Percentiles rank a stretch among this genome's conserved stretches.
These are phyloP conservation scores for Allium fistulosum DNA, from an alignment of 106 monocot species.

Conservation along the genomic window DNA sequence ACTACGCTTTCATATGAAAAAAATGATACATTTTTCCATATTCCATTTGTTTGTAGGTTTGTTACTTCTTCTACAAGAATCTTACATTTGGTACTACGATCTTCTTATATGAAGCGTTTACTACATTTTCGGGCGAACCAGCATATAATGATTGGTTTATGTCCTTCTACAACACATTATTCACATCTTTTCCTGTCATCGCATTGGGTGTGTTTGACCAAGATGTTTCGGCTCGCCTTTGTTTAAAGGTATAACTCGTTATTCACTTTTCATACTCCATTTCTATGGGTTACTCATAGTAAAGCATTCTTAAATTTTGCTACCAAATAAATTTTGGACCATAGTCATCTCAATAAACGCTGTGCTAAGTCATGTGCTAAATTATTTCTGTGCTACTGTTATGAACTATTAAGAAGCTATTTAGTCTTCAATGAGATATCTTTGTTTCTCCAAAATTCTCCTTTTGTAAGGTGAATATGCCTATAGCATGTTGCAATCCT, in stretches of 20 bases:
- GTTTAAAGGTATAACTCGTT: conserved; percentile 50
- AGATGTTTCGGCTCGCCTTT: conserved; percentile 82
- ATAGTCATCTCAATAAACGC: no score
- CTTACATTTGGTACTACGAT: conserved; percentile 76
- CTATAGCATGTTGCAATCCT: no score
- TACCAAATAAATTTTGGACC: no score
- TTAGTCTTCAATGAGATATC: no score
- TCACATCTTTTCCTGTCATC: conserved; percentile 88
- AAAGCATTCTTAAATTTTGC: no score
- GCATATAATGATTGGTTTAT: conserved; percentile 88
- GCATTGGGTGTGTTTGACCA: conserved; percentile 94
- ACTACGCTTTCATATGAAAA: background rate
- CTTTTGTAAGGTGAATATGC: no score
- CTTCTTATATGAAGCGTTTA: conserved; percentile 77
- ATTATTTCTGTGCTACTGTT: no score
- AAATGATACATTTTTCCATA: background rate
- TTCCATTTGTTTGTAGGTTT: conserved; percentile 49
- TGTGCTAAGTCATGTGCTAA: no score
- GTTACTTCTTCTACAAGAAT: conserved; percentile 99
- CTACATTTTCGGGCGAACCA: conserved; percentile 76
- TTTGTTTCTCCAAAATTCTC: no score
- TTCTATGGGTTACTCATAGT: no score
- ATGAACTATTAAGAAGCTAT: no score
- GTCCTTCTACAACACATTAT: conserved; percentile 74
- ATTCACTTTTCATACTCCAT: background rate